Percentiles rank a stretch among this genome's conserved stretches.
phyloP scores from a whole-genome alignment of 495 filamentous ascomycete genomes.

The Cercophora newfieldiana region DNA sequence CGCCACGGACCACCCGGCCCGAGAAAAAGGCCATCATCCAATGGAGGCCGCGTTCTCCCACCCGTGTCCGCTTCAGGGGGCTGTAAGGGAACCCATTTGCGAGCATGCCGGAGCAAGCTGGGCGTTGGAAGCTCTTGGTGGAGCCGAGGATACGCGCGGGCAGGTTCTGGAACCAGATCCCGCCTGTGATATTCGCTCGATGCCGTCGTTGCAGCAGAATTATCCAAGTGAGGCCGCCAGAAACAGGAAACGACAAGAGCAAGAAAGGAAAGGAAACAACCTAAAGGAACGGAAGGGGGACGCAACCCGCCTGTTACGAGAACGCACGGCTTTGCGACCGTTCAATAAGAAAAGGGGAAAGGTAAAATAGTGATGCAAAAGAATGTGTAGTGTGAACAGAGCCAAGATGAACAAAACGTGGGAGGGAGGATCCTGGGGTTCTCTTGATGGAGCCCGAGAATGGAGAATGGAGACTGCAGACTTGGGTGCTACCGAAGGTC shows the following conservation, averaged over 20 bases:
- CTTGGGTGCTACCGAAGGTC: too few species aligned
- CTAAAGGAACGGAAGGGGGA: not conserved
- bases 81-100: slow-evolving; percentile 11
- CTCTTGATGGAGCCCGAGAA: not conserved
- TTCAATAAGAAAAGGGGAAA: not conserved
- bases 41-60: not conserved
- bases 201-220: too few species aligned
- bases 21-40: slow-evolving; percentile 24
- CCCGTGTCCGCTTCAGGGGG: not conserved
- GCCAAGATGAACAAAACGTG: not conserved
- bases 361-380: not conserved
- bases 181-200: too few species aligned
- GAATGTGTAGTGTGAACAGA: not conserved
- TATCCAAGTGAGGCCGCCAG: not conserved
- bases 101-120: slow-evolving; percentile 13
- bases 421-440: not conserved
- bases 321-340: not conserved
- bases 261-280: not conserved
- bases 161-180: not conserved
- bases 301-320: not conserved
- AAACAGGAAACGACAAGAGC: not conserved
- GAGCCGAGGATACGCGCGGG: not conserved
- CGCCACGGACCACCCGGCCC: slow-evolving; percentile 24
- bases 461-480: not conserved
- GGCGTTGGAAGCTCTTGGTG: not conserved